Conservation (phyloP, 257 asterid species). For the Lycium ferocissimum region DNA sequence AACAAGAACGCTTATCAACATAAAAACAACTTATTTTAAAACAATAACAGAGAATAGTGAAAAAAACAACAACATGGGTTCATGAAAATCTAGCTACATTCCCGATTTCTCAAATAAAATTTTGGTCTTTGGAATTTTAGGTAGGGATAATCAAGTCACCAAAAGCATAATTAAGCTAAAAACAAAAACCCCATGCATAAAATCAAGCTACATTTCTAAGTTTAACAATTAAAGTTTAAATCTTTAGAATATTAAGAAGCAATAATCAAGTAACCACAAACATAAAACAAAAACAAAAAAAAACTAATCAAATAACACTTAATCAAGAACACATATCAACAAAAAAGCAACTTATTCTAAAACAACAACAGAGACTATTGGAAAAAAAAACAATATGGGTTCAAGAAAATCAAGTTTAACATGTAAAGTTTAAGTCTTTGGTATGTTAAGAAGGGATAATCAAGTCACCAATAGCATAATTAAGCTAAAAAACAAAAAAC, state of each 20-base stretch:
- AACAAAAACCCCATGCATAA: no score
- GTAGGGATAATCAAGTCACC: conserved; percentile 1
- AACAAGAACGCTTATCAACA: neutral
- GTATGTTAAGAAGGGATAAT: neutral
- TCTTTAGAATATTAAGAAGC: no score
- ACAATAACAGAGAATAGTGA: no score
- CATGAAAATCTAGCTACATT: no score
- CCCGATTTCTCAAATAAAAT: no score
- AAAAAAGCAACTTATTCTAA: neutral
- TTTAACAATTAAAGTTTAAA: no score
- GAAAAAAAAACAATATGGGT: neutral
- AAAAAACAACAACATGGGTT: no score
- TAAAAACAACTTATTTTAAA: neutral
- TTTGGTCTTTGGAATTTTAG: no score
- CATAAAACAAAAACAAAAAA: neutral
- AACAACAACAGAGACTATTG: neutral
- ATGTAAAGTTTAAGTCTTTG: neutral
- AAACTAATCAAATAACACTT: no score
- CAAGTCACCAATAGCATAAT: neutral
- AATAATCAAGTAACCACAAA: no score
- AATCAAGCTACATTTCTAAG: no score
- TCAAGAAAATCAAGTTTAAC: neutral
- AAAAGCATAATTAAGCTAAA: neutral
- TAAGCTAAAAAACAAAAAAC: neutral
- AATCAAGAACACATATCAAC: neutral